phyloP scores from a whole-genome alignment of 768 basidiomycete species.

The Mrakia gelida region DNA sequence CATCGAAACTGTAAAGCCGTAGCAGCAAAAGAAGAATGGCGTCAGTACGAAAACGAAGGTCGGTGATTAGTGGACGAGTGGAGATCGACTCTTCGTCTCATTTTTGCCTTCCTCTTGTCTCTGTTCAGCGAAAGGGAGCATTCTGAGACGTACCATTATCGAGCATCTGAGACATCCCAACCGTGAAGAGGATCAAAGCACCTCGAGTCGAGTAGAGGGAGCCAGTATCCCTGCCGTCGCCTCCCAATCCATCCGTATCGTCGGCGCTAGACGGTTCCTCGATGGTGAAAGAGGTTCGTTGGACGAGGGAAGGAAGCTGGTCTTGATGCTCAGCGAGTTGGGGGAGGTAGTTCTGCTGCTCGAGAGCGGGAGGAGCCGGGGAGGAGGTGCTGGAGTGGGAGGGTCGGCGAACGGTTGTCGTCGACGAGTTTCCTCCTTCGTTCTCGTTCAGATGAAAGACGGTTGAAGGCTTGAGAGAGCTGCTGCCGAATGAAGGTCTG shows the following conservation, averaged over 20 bases:
- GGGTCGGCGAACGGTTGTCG: constrained; percentile 9
- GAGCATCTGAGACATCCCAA: constrained; percentile 23
- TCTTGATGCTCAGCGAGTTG: neutral
- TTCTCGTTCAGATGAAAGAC: constrained; percentile 9
- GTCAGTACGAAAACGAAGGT: too few species aligned
- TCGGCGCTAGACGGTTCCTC: neutral
- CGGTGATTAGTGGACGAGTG: neutral
- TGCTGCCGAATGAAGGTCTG: constrained; percentile 6
- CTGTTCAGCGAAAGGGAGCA: too few species aligned
- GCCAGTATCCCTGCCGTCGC: constrained; percentile 20
- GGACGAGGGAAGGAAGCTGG: neutral
- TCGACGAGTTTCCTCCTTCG: neutral
- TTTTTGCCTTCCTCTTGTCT: neutral
- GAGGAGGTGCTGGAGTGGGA: constrained; percentile 20
- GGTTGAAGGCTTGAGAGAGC: neutral
- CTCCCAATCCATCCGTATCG: neutral
- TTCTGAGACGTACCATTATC: constrained; percentile 19
- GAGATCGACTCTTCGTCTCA: neutral
- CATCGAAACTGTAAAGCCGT: constrained; percentile 2
- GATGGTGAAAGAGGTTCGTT: neutral
- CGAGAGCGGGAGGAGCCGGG: neutral
- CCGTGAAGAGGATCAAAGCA: constrained; percentile 5
- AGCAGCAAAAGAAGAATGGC: neutral
- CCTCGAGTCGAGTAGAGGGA: constrained; percentile 3
- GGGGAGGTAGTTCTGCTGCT: neutral